A percentile compares a stretch with the other conserved stretches of the same genome.
phyloP scores from a whole-genome alignment of 805 yeast genomes.

The Saturnispora besseyi region DNA sequence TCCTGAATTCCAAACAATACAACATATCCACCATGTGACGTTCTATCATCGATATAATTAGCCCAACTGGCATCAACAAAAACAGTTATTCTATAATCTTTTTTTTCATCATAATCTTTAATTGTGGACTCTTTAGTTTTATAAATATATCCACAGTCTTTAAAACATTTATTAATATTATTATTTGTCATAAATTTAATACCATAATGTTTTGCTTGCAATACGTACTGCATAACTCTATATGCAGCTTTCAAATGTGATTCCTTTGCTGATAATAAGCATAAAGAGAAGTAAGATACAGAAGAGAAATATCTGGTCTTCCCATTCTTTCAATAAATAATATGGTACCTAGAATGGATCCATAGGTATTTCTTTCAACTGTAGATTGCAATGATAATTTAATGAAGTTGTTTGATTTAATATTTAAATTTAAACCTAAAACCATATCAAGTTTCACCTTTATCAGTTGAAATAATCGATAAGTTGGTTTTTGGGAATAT shows the following conservation, averaged over 20 bases:
- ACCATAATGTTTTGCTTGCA: background rate
- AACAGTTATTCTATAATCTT: background rate
- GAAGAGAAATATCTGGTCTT: background rate
- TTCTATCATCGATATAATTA: background rate
- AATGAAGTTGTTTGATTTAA: too few relatives aligned
- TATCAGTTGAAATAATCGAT: background rate
- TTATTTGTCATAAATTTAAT: background rate
- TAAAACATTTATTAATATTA: background rate
- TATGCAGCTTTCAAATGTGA: background rate
- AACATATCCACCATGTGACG: background rate
- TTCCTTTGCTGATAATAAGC: background rate
- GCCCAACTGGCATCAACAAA: background rate
- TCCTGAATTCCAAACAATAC: background rate
- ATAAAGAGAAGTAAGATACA: background rate
- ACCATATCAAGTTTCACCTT: background rate
- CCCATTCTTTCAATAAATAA: background rate
- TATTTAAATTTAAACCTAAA: too few relatives aligned
- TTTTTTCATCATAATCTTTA: background rate
- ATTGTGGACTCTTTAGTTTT: background rate
- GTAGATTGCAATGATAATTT: background rate
- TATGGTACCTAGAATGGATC: background rate
- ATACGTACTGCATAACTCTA: background rate
- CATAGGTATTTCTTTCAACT: background rate
- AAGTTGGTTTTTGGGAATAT: background rate
- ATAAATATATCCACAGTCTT: background rate